Conservation (phyloP, 139 green algal species). For the Haematococcus lacustris region DNA sequence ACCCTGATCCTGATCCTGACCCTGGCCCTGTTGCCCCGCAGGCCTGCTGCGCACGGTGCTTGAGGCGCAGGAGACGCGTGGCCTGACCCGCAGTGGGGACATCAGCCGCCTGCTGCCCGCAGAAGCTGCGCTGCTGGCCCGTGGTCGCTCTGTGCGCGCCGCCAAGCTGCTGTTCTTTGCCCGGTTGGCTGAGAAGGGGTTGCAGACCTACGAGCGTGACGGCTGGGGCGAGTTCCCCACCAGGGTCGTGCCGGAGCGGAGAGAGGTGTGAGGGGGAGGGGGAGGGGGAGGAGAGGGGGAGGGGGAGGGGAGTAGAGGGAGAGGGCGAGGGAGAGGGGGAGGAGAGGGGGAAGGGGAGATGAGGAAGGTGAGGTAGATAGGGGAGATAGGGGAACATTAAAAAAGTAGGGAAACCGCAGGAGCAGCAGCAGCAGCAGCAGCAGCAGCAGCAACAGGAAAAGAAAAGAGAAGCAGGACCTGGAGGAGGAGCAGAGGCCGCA, state of each 20-base stretch:
- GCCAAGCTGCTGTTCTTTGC: slow-evolving; percentile 83
- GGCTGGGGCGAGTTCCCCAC: slow-evolving; percentile 81
- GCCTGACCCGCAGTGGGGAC: slow-evolving; percentile 77
- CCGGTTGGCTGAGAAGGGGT: slow-evolving; percentile 71
- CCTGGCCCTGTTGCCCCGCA: slow-evolving; percentile 2
- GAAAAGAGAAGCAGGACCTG: too few relatives aligned
- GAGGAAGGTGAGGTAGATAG: too few relatives aligned
- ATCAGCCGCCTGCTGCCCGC: slow-evolving; percentile 74
- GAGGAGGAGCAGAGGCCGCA: too few relatives aligned
- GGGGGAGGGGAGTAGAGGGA: too few relatives aligned
- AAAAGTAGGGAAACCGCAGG: too few relatives aligned
- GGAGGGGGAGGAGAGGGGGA: too few relatives aligned
- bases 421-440: too few relatives aligned
- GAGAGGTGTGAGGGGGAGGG: slow-evolving; percentile 10
- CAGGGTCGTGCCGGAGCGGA: slow-evolving; percentile 1
- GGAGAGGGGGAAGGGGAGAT: too few relatives aligned
- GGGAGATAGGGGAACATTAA: too few relatives aligned
- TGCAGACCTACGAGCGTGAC: slow-evolving; percentile 80
- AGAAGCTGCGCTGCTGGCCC: slow-evolving; percentile 48
- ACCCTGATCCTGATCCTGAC: too few relatives aligned
- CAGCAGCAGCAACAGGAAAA: too few relatives aligned
- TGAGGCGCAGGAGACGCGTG: slow-evolving; percentile 79
- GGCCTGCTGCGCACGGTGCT: slow-evolving; percentile 75
- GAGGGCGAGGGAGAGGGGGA: too few relatives aligned
- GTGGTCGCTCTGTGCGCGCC: slow-evolving; percentile 58